Percentiles rank a stretch among this genome's conserved stretches.
Evolutionary conservation across 768 basidiomycete genomes (phyloP).

Genomic region (Gloeopeniophorella convolvens): DNA sequence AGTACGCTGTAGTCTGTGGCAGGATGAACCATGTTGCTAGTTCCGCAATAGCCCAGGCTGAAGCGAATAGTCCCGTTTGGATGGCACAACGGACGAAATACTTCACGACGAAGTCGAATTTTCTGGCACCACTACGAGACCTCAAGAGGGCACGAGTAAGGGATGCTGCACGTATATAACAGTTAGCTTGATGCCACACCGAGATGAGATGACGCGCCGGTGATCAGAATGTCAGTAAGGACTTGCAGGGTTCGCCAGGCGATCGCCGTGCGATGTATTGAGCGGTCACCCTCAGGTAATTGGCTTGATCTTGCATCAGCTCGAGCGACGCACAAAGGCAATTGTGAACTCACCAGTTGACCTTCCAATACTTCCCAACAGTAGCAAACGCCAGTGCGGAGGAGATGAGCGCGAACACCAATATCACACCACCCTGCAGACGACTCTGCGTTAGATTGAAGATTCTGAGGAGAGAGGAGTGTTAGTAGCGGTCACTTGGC

Average conservation of each 20-base stretch:
- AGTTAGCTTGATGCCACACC: not conserved
- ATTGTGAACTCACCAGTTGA: no score
- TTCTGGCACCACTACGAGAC: not conserved
- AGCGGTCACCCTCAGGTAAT: not conserved
- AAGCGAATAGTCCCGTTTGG: slow-evolving; percentile 1
- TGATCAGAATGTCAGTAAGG: not conserved
- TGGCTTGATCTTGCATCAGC: not conserved
- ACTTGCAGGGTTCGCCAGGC: not conserved
- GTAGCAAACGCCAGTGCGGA: no score
- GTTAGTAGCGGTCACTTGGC: not conserved
- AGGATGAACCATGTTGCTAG: not conserved
- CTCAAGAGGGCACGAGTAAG: not conserved
- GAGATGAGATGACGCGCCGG: not conserved
- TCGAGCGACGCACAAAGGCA: not conserved
- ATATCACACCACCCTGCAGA: not conserved
- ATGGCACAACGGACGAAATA: not conserved
- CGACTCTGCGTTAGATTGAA: not conserved
- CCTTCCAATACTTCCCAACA: no score
- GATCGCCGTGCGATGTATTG: not conserved
- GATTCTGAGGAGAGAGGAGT: not conserved
- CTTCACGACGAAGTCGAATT: not conserved
- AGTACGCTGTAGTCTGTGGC: not conserved
- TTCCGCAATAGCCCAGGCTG: not conserved
- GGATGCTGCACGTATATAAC: not conserved
- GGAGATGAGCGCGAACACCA: not conserved